phyloP scores from a whole-genome alignment of 2,329 filamentous ascomycete genomes.

The Fusarium circinatum region DNA sequence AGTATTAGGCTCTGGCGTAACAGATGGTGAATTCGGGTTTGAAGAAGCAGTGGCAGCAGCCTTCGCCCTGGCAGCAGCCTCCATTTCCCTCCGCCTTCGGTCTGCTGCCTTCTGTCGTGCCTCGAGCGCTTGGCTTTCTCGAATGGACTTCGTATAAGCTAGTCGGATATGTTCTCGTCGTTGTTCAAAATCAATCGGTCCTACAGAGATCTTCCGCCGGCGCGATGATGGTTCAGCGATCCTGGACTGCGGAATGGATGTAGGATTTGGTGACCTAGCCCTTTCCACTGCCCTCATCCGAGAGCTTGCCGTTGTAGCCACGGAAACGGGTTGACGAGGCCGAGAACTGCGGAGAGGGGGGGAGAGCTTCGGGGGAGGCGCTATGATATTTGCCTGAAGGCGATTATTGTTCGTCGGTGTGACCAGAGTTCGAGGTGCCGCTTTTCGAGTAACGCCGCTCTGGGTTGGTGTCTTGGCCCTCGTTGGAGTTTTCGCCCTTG shows the following conservation, averaged over 20 bases:
- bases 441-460: slow-evolving; percentile 50
- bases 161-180: slow-evolving; percentile 84
- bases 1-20: slow-evolving; percentile 29
- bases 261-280: slow-evolving; percentile 57
- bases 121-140: slow-evolving; percentile 73
- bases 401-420: slow-evolving; percentile 65
- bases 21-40: slow-evolving; percentile 21
- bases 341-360: slow-evolving; percentile 83
- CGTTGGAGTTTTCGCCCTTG: slow-evolving; percentile 54
- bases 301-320: slow-evolving; percentile 77
- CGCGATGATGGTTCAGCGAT: slow-evolving; percentile 51
- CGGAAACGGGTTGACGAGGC: slow-evolving; percentile 81
- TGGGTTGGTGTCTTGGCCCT: slow-evolving; percentile 58
- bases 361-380: slow-evolving; percentile 76
- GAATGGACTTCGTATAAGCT: slow-evolving; percentile 85
- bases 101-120: slow-evolving; percentile 64
- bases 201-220: slow-evolving; percentile 69
- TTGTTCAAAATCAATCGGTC: slow-evolving; percentile 86
- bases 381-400: slow-evolving; percentile 79
- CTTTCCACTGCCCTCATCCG: slow-evolving; percentile 72
- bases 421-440: slow-evolving; percentile 54
- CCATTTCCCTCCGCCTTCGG: slow-evolving; percentile 61
- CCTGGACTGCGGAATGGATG: slow-evolving; percentile 46
- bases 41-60: slow-evolving; percentile 41
- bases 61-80: slow-evolving; percentile 58